Evolutionary conservation across 108 stramenopile species (phyloP).

Genomic region (Stephanodiscus minutulus): DNA sequence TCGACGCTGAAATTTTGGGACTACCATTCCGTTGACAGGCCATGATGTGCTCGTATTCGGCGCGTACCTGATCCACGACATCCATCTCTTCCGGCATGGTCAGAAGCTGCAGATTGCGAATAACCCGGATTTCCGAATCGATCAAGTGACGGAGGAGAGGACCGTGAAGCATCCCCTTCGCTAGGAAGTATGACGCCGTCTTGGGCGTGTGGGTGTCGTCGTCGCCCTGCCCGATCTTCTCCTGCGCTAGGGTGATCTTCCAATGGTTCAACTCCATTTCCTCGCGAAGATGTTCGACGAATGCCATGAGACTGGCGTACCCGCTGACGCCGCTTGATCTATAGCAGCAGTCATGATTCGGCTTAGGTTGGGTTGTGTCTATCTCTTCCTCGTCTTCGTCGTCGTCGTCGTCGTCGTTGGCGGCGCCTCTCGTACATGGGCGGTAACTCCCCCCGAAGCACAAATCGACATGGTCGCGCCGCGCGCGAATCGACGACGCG

Average conservation of each 20-base stretch:
- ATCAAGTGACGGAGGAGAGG: slow-evolving; percentile 55
- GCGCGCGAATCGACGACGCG: slow-evolving; percentile 24
- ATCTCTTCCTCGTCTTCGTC: no score
- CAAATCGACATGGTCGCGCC: slow-evolving; percentile 29
- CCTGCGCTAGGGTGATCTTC: slow-evolving; percentile 80
- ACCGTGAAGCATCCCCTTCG: slow-evolving; percentile 59
- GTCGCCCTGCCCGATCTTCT: slow-evolving; percentile 55
- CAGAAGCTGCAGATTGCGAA: slow-evolving; percentile 61
- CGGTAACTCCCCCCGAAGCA: slow-evolving; percentile 40
- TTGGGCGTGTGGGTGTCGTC: slow-evolving; percentile 47
- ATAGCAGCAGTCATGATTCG: background rate
- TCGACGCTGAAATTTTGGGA: slow-evolving; percentile 33
- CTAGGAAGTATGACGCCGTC: slow-evolving; percentile 56
- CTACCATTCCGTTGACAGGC: slow-evolving; percentile 10
- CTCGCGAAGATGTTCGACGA: slow-evolving; percentile 52
- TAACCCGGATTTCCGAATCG: slow-evolving; percentile 60
- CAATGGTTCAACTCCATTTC: slow-evolving; percentile 51
- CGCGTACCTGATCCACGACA: slow-evolving; percentile 50
- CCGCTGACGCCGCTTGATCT: slow-evolving; percentile 32
- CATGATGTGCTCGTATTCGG: slow-evolving; percentile 49
- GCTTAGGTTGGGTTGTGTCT: background rate
- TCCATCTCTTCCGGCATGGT: slow-evolving; percentile 68
- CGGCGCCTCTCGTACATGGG: background rate
- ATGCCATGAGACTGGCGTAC: slow-evolving; percentile 49
- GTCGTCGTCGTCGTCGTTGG: slow-evolving; percentile 5